Evolutionary conservation across 208 protist species (phyloP).

Genomic region (Lotmaria passim): DNA sequence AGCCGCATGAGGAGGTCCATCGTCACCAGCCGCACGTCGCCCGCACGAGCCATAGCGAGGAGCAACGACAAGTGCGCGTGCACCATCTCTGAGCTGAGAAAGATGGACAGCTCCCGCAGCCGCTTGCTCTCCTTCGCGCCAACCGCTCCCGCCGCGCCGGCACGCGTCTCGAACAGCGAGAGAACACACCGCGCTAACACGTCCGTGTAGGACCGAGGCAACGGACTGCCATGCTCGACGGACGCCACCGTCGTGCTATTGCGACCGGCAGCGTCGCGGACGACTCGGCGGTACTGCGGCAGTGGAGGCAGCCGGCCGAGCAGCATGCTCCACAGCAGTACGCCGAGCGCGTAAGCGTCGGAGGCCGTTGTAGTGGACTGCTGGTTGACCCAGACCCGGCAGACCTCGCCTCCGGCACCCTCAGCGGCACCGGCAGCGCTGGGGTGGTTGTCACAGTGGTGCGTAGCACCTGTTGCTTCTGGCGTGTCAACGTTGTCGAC

Average conservation of each 20-base stretch:
- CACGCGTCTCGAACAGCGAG: slow-evolving; percentile 15
- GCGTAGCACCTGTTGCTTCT: too few species aligned
- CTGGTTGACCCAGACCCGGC: slow-evolving; percentile 24
- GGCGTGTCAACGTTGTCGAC: neutral
- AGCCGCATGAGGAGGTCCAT: slow-evolving; percentile 36
- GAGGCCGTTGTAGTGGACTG: slow-evolving; percentile 13
- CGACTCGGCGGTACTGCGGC: slow-evolving; percentile 24
- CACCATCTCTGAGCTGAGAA: slow-evolving; percentile 14
- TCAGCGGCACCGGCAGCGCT: neutral
- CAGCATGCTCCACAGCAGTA: slow-evolving; percentile 65
- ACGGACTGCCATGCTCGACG: neutral
- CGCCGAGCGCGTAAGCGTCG: slow-evolving; percentile 68
- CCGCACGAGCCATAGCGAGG: slow-evolving; percentile 23
- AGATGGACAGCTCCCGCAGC: slow-evolving; percentile 9
- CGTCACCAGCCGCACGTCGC: neutral
- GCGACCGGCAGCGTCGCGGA: neutral
- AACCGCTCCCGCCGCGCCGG: neutral
- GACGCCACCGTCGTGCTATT: neutral
- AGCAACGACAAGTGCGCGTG: slow-evolving; percentile 19
- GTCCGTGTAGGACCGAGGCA: slow-evolving; percentile 6
- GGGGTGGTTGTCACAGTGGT: too few species aligned
- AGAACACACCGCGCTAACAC: slow-evolving; percentile 12
- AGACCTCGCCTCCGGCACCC: neutral
- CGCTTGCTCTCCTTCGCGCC: neutral
- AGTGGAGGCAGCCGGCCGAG: slow-evolving; percentile 44